Evolutionary conservation across 768 basidiomycete genomes (phyloP), one percentile per base, ranked within the genome.

Genomic region (Leccinellum albellum): DNA sequence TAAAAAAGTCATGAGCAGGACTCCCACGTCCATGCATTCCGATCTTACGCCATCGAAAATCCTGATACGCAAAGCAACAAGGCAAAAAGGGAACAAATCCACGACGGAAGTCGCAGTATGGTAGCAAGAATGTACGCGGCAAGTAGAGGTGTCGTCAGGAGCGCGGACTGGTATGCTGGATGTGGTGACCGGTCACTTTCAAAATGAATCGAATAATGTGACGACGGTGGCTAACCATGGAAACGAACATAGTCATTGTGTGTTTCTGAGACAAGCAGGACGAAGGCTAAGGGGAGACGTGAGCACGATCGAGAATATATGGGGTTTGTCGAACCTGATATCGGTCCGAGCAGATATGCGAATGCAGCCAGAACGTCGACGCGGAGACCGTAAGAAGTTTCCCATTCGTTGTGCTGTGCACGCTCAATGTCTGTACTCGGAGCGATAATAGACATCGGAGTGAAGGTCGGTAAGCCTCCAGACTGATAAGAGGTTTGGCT

Each of bases 231-330:
- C 81, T 64, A 52, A 88, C 88, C 86, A 67, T 89, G 88, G 68
- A 90, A 91, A 53, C 89, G 83, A 56, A 90, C 82, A 60, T 82
- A 87, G 70, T 90, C 86, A 63, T 87, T 88, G 58, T 82, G 80
- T 10, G 85, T 91, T 72, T 91, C 89, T n/a, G 85, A 60, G n/a
- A 89, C 78, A 10, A 91, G 78, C 31, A 90, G 70, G 1, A 76
- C 26, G 29, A 91, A 71, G 3, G 89, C 90, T 89, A 23, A 26
- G 12, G 15, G 6, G 40, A 20, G 44, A 40, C 17, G 35, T 57
- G 20, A 54, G 24, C 23, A 51, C 21, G 20, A 9, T 48, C 13
- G 31, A 20, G 21, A 3, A 9, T n/a, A 31, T 12, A 29, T 17
- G 3, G 32, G 33, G 12, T 9, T 28, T 48, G 37, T 67, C 83